Evolutionary conservation across 169 alveolate genomes (phyloP).

Genomic region (Eimeria maxima): DNA sequence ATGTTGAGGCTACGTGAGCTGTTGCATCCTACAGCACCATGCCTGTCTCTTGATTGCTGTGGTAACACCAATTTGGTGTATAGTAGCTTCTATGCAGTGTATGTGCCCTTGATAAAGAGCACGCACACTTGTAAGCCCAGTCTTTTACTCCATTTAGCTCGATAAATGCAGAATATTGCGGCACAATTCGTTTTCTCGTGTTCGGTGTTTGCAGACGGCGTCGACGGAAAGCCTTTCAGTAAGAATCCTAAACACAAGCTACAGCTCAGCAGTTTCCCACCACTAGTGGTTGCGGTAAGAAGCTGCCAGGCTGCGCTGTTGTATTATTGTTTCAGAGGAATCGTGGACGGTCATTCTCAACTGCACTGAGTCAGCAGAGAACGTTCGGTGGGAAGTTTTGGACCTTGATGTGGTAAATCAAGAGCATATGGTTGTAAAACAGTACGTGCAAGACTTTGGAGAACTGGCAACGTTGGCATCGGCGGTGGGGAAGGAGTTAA

Average conservation of each 20-base stretch:
- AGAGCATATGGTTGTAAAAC: constrained; percentile 25
- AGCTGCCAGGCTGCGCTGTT: background rate
- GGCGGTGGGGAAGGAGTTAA: constrained; percentile 58
- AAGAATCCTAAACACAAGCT: background rate
- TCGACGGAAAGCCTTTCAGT: constrained; percentile 70
- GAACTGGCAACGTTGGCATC: constrained; percentile 42
- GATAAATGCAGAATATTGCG: background rate
- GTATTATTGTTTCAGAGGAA: constrained; percentile 49
- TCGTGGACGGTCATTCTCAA: constrained; percentile 65
- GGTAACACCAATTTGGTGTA: background rate
- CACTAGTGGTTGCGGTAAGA: background rate
- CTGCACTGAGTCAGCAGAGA: constrained; percentile 22
- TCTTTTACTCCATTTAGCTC: background rate
- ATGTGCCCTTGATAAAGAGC: background rate
- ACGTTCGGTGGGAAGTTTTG: constrained; percentile 58
- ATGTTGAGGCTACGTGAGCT: constrained; percentile 56
- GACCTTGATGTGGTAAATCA: constrained; percentile 16
- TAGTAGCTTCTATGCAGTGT: background rate
- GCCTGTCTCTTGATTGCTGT: background rate
- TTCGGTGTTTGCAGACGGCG: constrained; percentile 61
- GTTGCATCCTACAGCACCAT: background rate
- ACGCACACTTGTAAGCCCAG: background rate
- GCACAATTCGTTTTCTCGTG: background rate
- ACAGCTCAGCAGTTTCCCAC: background rate
- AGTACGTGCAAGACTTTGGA: constrained; percentile 49